Evolutionary conservation across 2,329 filamentous ascomycete species (phyloP), one percentile per base, ranked within the genome.

Genomic region (Claviceps citrina): DNA sequence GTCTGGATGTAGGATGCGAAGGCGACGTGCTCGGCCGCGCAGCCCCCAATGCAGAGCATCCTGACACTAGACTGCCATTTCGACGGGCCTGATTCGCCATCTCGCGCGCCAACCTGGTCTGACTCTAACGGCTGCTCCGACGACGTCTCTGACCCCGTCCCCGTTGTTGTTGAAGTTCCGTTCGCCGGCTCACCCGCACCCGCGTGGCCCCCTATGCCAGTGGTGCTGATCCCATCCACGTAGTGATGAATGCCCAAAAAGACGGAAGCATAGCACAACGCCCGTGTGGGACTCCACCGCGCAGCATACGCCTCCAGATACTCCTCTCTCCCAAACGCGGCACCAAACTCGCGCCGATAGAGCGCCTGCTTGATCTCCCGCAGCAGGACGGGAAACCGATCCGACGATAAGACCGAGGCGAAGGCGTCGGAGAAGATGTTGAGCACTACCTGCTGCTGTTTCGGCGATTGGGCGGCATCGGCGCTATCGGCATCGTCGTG

Each of bases 281-380:
- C 82, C 39, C 91, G 70, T 39, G 82, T 81, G 2, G 89, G 84
- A 59, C 86, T 94, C 87, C 89, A 98, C 50, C 91, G 67, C 40
- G 84, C 74, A 7, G 85, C 84, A 64, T 98, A 98, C 8, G 81
- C 83, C 44, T 81, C 75, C 15, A 95, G 69, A 50, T 80, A 73
- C 33, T 81, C 75, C 41, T 75, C 68, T 34, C 68, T 68, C 1
- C 76, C 77, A 61, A 96, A 98, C 0, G 89, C 89, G 13, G 67
- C 63, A 10, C 69, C 68, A 60, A 96, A 96, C 56, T 96, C 84
- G 25, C 91, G 76, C 43, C 82, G 78, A 57, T 81, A 96, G 7
- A 98, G 68, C 47, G 89, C 84, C 7, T 77, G 70, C 59, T 96
- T 98, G 46, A 96, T 74, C 39, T 79, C 74, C 54, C 94, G 89